phyloP scores from a whole-genome alignment of 2,329 filamentous ascomycete species.

The Phyllachora maydis region DNA sequence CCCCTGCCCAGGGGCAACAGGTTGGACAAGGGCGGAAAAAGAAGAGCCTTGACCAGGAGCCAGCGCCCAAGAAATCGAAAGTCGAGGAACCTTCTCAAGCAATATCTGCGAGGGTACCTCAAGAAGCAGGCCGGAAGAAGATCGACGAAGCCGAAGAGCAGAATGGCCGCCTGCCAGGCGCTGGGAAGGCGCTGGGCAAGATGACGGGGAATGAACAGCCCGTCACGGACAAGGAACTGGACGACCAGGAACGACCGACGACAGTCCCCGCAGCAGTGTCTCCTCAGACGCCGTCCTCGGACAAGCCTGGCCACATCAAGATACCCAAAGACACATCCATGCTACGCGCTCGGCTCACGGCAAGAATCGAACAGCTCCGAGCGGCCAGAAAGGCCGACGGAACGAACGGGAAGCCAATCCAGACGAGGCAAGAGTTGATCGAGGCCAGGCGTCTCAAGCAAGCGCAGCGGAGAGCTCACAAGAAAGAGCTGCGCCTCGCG shows the following conservation, averaged over 20 bases:
- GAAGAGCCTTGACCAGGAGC: conserved; percentile 2
- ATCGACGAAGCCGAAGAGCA: too few species aligned
- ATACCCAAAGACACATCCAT: conserved; percentile 52
- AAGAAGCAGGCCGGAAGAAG: too few species aligned
- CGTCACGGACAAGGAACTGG: conserved; percentile 9
- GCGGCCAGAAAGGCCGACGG: conserved; percentile 76
- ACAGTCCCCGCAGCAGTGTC: too few species aligned
- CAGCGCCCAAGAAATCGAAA: conserved; percentile 1
- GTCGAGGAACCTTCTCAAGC: conserved; percentile 1
- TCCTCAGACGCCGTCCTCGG: too few species aligned
- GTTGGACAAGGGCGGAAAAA: too few species aligned
- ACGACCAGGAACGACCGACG: too few species aligned
- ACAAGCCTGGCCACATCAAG: conserved; percentile 44
- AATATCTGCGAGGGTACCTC: too few species aligned
- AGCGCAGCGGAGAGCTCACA: conserved; percentile 67
- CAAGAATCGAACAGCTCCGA: conserved; percentile 68
- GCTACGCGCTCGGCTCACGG: conserved; percentile 58
- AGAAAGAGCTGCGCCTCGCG: conserved; percentile 62
- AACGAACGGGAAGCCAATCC: conserved; percentile 58
- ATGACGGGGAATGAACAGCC: conserved; percentile 28
- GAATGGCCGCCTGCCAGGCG: conserved; percentile 17
- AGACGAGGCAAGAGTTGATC: conserved; percentile 78
- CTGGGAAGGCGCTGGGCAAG: conserved; percentile 24
- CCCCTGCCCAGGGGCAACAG: conserved; percentile 1
- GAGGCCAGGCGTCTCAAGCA: conserved; percentile 78